Evolutionary conservation across 1,139 yeast species (phyloP).

Genomic region (Pneumocystis jirovecii): DNA sequence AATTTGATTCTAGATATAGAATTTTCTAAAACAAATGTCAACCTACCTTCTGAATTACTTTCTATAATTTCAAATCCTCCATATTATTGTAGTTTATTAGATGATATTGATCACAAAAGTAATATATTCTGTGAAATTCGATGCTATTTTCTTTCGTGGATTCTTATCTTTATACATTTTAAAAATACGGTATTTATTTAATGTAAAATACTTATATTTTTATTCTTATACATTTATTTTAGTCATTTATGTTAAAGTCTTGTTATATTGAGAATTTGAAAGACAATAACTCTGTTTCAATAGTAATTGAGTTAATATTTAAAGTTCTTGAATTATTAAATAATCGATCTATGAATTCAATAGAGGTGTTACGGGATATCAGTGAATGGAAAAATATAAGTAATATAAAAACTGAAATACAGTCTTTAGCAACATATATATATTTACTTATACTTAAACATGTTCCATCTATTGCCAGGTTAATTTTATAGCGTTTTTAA

Average conservation of each 20-base stretch:
- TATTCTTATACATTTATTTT: not conserved
- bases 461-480: slow-evolving; percentile 43
- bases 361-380: slow-evolving; percentile 23
- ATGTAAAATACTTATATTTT: not conserved
- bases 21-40: slow-evolving; percentile 15
- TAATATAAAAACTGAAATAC: slow-evolving; percentile 1
- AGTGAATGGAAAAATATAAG: slow-evolving; percentile 20
- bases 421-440: not conserved
- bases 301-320: not conserved
- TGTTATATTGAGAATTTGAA: not conserved
- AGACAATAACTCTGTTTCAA: not conserved
- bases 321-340: slow-evolving; percentile 11
- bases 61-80: slow-evolving; percentile 20
- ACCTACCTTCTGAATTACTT: slow-evolving; percentile 22
- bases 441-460: slow-evolving; percentile 23
- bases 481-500: slow-evolving; percentile 40
- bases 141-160: slow-evolving; percentile 56
- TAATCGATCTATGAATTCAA: slow-evolving; percentile 5
- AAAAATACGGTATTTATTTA: slow-evolving; percentile 37
- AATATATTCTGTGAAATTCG: slow-evolving; percentile 11
- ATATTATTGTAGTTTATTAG: not conserved
- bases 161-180: slow-evolving; percentile 46
- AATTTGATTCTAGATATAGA: slow-evolving; percentile 1
- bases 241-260: not conserved
- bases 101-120: slow-evolving; percentile 4